Evolutionary conservation across 176 grass and related monocot genomes (phyloP).

Genomic region (Zea mays): Zm-B73-REFERENCE-NAM-5.0 NC_050103.1:1829001-1829500

Average conservation of each 20-base stretch:
- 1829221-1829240: not conserved
- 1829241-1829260: constrained; percentile 31
- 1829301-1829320: constrained; percentile 44
- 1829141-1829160: constrained; percentile 42
- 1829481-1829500: constrained; percentile 62
- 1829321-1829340: constrained; percentile 58
- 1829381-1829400: constrained; percentile 63
- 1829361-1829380: constrained; percentile 75
- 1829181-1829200: constrained; percentile 34
- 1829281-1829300: constrained; percentile 62
- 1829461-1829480: constrained; percentile 73
- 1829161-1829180: constrained; percentile 42
- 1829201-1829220: constrained; percentile 27
- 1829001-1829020: not conserved
- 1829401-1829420: constrained; percentile 70
- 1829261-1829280: constrained; percentile 57
- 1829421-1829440: constrained; percentile 59
- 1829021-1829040: not conserved
- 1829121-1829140: constrained; percentile 31
- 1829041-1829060: not conserved
- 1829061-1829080: constrained; percentile 13
- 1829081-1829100: constrained; percentile 14
- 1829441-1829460: constrained; percentile 51
- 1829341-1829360: constrained; percentile 87
- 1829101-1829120: constrained; percentile 6